Evolutionary conservation across 768 basidiomycete genomes (phyloP).

Genomic region (Suillus weaverae): DNA sequence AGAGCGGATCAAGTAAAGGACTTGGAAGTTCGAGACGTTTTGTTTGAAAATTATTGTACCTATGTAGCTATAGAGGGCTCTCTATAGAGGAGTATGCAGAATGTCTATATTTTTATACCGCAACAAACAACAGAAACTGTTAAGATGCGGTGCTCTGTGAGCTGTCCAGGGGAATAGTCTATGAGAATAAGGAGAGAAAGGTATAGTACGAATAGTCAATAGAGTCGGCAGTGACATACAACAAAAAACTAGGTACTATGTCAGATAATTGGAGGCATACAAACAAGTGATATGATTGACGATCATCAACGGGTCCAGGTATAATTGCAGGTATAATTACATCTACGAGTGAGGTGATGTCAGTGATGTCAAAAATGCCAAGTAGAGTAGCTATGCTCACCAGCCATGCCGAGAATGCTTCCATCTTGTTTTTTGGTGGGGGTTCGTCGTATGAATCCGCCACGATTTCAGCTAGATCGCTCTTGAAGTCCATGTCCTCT

Average conservation of each 20-base stretch:
- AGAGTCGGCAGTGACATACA: neutral
- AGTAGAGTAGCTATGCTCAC: slow-evolving; percentile 43
- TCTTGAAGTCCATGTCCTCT: slow-evolving; percentile 83
- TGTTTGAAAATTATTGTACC: no score
- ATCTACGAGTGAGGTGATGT: neutral
- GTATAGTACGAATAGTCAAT: no score
- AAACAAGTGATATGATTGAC: neutral
- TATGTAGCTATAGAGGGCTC: no score
- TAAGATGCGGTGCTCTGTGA: no score
- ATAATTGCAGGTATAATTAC: slow-evolving; percentile 1
- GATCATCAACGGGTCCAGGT: neutral
- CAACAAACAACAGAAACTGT: no score
- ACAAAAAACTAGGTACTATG: neutral
- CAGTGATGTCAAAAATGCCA: neutral
- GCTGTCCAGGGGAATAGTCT: no score
- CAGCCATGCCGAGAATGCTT: slow-evolving; percentile 78
- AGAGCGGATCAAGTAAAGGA: no score
- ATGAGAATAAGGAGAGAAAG: no score
- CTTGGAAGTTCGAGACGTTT: no score
- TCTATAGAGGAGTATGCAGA: no score
- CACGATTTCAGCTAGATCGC: slow-evolving; percentile 67
- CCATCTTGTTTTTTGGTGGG: slow-evolving; percentile 63
- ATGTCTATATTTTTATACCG: no score
- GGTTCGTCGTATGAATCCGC: slow-evolving; percentile 70
- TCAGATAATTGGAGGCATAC: neutral